phyloP scores from a whole-genome alignment of 2,329 filamentous ascomycete genomes.

The Cytospora mali region DNA sequence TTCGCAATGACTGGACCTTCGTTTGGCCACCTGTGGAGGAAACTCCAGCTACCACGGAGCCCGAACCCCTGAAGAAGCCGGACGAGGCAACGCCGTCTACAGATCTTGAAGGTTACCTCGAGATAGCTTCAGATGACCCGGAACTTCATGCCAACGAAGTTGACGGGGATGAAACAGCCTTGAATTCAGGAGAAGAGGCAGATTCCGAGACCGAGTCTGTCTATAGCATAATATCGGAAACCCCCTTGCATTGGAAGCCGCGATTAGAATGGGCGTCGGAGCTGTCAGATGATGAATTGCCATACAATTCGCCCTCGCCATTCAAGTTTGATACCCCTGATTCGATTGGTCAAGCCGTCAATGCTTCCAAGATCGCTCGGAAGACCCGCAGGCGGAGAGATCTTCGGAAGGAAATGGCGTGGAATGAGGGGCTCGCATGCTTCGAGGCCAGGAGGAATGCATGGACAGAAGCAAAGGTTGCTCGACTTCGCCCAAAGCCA shows the following conservation, averaged over 20 bases:
- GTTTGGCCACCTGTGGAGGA: constrained; percentile 49
- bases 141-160: background rate
- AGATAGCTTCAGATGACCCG: constrained; percentile 21
- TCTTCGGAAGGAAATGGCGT: constrained; percentile 66
- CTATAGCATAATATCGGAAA: constrained; percentile 61
- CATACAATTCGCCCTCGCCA: constrained; percentile 43
- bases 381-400: constrained; percentile 59
- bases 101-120: constrained; percentile 20
- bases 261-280: constrained; percentile 62
- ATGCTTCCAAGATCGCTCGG: constrained; percentile 49
- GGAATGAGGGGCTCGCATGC: constrained; percentile 82
- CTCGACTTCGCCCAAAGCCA: constrained; percentile 55
- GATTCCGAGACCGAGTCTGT: constrained; percentile 52
- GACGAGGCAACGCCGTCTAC: constrained; percentile 6
- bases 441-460: constrained; percentile 77
- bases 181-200: constrained; percentile 43
- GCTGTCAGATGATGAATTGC: constrained; percentile 52
- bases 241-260: constrained; percentile 52
- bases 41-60: background rate
- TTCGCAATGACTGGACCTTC: constrained; percentile 64
- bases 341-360: constrained; percentile 47
- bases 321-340: constrained; percentile 56
- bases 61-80: background rate
- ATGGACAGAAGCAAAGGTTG: constrained; percentile 78
- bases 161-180: constrained; percentile 37